Conservation (phyloP, 1,139 yeast genomes). For the Saccharomyces hybrid region DNA sequence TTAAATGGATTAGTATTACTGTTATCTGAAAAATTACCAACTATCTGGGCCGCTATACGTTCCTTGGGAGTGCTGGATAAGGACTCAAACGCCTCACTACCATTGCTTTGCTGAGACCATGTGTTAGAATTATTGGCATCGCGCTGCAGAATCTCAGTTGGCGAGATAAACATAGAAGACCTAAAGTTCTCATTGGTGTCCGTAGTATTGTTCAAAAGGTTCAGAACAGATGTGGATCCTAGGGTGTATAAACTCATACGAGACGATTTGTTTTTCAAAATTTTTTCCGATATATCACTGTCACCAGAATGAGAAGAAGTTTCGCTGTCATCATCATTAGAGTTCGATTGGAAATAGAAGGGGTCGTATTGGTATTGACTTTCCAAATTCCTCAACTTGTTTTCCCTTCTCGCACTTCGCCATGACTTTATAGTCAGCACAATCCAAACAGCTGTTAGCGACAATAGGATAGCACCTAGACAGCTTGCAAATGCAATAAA, state of each 20-base stretch:
- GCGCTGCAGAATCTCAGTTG: conserved; percentile 29
- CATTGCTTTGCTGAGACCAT: conserved; percentile 1
- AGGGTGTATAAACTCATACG: conserved; percentile 24
- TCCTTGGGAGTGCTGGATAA: conserved; percentile 6
- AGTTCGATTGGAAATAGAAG: conserved; percentile 10
- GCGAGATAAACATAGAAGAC: conserved; percentile 34
- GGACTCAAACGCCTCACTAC: conserved; percentile 5
- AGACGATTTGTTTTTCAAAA: conserved; percentile 14
- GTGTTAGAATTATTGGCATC: conserved; percentile 7
- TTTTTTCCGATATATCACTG: conserved; percentile 21
- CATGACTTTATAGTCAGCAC: conserved; percentile 17
- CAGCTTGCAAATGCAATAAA: conserved; percentile 68
- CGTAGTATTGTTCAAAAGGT: conserved; percentile 6
- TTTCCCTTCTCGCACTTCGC: conserved; percentile 21
- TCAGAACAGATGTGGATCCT: conserved; percentile 10
- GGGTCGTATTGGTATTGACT: conserved; percentile 19
- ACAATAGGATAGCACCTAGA: conserved; percentile 34
- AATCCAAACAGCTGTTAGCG: conserved; percentile 13
- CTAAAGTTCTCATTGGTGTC: conserved; percentile 12
- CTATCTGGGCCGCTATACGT: conserved; percentile 5
- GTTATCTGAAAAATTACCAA: not conserved
- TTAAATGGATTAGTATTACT: not conserved
- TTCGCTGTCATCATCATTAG: conserved; percentile 5
- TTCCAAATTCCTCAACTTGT: conserved; percentile 14
- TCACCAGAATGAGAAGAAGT: conserved; percentile 9